Evolutionary conservation across 2,329 filamentous ascomycete species (phyloP).

Genomic region (Emericellopsis cladophorae): DNA sequence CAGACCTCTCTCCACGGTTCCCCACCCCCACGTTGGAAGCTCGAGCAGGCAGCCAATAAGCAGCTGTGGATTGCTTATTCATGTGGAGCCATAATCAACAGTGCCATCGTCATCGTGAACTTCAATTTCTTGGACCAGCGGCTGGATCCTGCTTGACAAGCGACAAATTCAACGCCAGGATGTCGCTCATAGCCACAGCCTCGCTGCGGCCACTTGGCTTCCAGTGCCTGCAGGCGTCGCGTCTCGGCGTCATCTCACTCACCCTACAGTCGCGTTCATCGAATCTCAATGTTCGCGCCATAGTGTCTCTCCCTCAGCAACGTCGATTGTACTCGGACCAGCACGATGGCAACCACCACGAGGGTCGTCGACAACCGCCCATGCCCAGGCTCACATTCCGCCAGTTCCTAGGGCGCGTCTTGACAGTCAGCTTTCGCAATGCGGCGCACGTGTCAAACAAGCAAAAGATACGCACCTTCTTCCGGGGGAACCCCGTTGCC

Average conservation of each 20-base stretch:
- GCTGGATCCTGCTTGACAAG: background rate
- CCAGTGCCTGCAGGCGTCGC: constrained; percentile 14
- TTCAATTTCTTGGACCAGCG: no score
- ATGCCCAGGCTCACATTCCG: constrained; percentile 14
- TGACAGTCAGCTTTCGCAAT: constrained; percentile 20
- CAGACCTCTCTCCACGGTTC: no score
- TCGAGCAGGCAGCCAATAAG: no score
- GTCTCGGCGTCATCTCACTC: constrained; percentile 17
- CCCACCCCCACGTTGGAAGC: no score
- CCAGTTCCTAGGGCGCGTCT: constrained; percentile 13
- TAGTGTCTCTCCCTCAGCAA: constrained; percentile 11
- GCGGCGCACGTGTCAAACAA: constrained; percentile 19
- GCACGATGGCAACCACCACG: constrained; percentile 10
- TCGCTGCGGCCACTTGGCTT: constrained; percentile 18
- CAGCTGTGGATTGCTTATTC: no score
- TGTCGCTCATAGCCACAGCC: constrained; percentile 20
- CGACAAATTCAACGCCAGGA: constrained; percentile 6
- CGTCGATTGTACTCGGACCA: background rate
- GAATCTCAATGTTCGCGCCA: constrained; percentile 13
- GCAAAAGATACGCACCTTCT: constrained; percentile 19
- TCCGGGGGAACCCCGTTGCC: constrained; percentile 16
- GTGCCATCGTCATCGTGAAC: background rate
- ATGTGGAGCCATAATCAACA: no score
- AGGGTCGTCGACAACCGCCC: constrained; percentile 5
- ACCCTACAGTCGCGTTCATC: constrained; percentile 15